These are phyloP conservation scores for Pythium aristosporum DNA, from an alignment of 352 stramenopile genomes.

Conservation along the genomic window DNA sequence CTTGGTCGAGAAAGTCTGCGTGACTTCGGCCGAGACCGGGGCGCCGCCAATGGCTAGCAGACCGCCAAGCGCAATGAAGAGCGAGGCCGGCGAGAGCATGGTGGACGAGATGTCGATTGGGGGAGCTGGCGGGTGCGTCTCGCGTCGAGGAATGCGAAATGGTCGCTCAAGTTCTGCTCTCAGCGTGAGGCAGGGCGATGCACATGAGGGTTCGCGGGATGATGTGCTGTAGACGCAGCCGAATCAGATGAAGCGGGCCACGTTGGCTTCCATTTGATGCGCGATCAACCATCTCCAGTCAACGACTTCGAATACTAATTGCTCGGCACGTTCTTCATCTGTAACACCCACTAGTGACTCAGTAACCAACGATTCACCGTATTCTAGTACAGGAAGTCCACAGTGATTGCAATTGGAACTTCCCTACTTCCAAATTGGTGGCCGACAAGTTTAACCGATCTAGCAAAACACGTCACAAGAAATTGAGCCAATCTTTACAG, in stretches of 20 bases:
- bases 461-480: too few relatives aligned
- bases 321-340: too few relatives aligned
- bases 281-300: neutral
- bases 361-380: too few relatives aligned
- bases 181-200: neutral
- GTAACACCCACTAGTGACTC: too few relatives aligned
- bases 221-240: neutral
- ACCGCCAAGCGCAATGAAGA: constrained; percentile 9
- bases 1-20: constrained; percentile 13
- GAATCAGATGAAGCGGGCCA: neutral
- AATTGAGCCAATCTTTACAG: too few relatives aligned
- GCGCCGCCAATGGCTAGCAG: neutral
- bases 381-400: too few relatives aligned
- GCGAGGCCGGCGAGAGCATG: constrained; percentile 8
- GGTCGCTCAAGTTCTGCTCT: neutral
- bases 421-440: too few relatives aligned
- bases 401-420: too few relatives aligned
- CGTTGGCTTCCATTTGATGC: neutral
- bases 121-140: neutral
- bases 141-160: constrained; percentile 9
- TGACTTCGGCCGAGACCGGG: neutral
- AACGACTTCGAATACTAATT: too few relatives aligned
- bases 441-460: too few relatives aligned
- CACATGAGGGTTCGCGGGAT: neutral
- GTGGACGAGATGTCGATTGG: neutral